Evolutionary conservation across 768 basidiomycete genomes (phyloP), one percentile per base, ranked within the genome.

Genomic region (Saitozyma sp.): DNA sequence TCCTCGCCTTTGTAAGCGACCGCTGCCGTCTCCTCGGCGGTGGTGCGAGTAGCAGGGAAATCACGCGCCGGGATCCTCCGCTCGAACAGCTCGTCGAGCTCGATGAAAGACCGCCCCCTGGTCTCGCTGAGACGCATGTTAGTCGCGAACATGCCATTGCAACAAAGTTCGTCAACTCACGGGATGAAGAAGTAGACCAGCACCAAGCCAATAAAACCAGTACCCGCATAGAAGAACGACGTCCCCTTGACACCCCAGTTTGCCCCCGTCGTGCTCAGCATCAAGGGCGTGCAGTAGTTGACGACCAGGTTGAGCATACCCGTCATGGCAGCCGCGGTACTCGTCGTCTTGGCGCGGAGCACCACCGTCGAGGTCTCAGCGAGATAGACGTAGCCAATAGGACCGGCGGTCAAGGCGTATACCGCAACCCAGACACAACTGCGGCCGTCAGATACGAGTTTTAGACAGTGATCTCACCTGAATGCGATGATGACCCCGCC

Each of bases 41-140:
- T 42, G 9, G 54, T 55, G 11, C 14, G 16, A 19, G 14, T 14
- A 3, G 19, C 49, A 14, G 2, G 7, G 61, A 71, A 76, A 50
- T 69, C 58, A n/a, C 75, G 52, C 1, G 75, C 68, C 3, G 70
- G 58, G 8, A 73, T 43, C 20, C 59, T 63, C 42, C 61, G 64
- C 51, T 66, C 67, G 62, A 76, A 76, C 41, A 76, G 42, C 42
- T 67, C 66, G 59, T 72, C 70, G 39, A 72, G 62, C 46, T 72
- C 68, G 19, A 54, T 51, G 62, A 58, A 68, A 9, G 57, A 58
- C 9, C 54, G 38, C 8, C 45, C 45, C 11, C 54, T 39, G 11
- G 54, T 55, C 17, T 55, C 54, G 8, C 68, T 68, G 16, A 73
- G 50, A 37, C 67, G 50, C 57, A 69, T 29, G 29, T 29, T 5